Evolutionary conservation across 257 asterid genomes (phyloP).

Genomic region (Primulina tabacum): DNA sequence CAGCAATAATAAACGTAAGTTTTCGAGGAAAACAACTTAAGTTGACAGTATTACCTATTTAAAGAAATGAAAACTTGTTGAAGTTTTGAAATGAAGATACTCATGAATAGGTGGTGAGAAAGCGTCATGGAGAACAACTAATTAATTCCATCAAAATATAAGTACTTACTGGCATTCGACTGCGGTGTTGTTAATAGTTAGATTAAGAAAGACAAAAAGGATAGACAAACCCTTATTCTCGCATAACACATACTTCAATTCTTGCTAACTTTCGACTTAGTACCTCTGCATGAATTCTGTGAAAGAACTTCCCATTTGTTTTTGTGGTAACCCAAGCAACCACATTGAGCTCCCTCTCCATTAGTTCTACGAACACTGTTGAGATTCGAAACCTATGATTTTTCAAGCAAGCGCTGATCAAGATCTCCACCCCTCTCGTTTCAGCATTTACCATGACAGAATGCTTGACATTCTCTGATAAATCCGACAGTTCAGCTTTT

Average conservation of each 20-base stretch:
- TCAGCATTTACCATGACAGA: conserved; percentile 36
- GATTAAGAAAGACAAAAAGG: neutral
- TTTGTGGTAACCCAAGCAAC: conserved; percentile 39
- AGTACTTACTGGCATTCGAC: neutral
- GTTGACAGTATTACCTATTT: neutral
- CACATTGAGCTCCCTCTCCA: conserved; percentile 32
- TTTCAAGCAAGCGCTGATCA: conserved; percentile 25
- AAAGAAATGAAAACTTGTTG: neutral
- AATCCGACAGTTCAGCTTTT: conserved; percentile 11
- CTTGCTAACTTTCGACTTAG: neutral
- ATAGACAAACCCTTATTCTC: conserved; percentile 9
- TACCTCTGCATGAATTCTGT: conserved; percentile 52
- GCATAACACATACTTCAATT: too few relatives aligned
- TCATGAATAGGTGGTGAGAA: too few relatives aligned
- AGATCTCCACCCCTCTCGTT: conserved; percentile 39
- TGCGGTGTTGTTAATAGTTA: neutral
- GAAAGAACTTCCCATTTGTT: conserved; percentile 31
- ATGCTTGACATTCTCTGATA: neutral
- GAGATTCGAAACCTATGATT: conserved; percentile 33
- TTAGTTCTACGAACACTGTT: conserved; percentile 32
- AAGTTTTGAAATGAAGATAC: neutral
- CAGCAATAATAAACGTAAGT: neutral
- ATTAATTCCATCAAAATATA: neutral
- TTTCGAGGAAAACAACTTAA: neutral
- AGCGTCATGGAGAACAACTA: neutral